These are phyloP conservation scores for Globisporangium cystogenes DNA, from an alignment of 352 stramenopile species.

Conservation along the genomic window DNA sequence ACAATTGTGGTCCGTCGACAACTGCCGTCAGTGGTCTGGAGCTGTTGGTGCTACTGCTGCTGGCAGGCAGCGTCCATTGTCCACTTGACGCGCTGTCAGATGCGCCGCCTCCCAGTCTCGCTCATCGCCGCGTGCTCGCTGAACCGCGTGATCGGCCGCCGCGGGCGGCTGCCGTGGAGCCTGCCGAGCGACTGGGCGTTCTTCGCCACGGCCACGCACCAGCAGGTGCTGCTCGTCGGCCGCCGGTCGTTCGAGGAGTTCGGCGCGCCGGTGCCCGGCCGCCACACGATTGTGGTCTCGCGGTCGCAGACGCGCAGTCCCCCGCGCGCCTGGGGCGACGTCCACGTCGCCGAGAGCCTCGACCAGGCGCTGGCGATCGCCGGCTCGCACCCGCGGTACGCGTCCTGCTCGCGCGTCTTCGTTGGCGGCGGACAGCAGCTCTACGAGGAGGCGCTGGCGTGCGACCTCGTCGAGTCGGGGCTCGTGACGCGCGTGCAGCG, in stretches of 20 bases:
- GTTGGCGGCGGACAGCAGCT: conserved; percentile 55
- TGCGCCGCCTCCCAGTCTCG: conserved; percentile 29
- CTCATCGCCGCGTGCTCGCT: conserved; percentile 67
- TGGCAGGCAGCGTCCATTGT: too few species aligned
- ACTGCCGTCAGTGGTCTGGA: too few species aligned
- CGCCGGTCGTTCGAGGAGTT: conserved; percentile 57
- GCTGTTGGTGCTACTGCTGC: too few species aligned
- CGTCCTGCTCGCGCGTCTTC: conserved; percentile 37
- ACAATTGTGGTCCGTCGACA: too few species aligned
- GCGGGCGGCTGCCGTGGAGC: conserved; percentile 49
- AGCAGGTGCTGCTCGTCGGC: conserved; percentile 60
- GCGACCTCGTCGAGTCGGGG: conserved; percentile 39
- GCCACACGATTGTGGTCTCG: conserved; percentile 60
- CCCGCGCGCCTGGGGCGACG: conserved; percentile 12
- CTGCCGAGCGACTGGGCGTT: conserved; percentile 67
- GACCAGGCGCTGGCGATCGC: conserved; percentile 38
- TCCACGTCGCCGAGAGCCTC: conserved; percentile 32
- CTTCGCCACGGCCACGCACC: conserved; percentile 44
- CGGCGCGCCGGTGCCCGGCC: conserved; percentile 30
- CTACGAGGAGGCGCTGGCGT: conserved; percentile 48
- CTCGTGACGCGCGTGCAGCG: conserved; percentile 59
- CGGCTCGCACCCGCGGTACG: conserved; percentile 24
- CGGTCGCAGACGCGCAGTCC: conserved; percentile 6
- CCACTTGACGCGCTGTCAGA: background rate
- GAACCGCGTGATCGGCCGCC: conserved; percentile 57